These are phyloP conservation scores for Hibiscus syriacus DNA, from an alignment of 345 rosid genomes.

Conservation along the genomic window DNA sequence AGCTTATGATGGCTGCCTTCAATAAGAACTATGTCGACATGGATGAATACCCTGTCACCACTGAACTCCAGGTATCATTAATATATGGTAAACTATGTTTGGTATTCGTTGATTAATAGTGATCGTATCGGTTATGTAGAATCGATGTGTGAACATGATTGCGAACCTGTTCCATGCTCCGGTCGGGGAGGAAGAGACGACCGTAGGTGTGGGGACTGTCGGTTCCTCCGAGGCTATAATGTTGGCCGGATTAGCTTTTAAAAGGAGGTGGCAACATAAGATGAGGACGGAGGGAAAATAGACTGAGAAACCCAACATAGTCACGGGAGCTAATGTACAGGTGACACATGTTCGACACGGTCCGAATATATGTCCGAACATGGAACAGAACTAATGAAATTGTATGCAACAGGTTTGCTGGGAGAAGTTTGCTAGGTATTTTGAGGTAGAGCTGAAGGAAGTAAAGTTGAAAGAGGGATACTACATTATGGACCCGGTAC, in stretches of 20 bases:
- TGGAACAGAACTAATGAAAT: background rate
- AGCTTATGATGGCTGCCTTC: conserved; percentile 58
- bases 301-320: conserved; percentile 64
- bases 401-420: conserved; percentile 49
- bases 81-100: no score
- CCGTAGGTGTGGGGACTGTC: conserved; percentile 66
- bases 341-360: conserved; percentile 13
- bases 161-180: conserved; percentile 70
- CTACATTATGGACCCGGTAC: conserved; percentile 56
- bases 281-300: conserved; percentile 41
- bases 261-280: conserved; percentile 64
- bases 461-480: conserved; percentile 64
- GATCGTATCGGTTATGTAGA: conserved; percentile 26
- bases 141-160: conserved; percentile 79
- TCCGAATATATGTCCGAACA: no score
- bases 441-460: conserved; percentile 76
- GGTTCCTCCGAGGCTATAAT: conserved; percentile 79
- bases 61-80: conserved; percentile 56
- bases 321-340: conserved; percentile 81
- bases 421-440: conserved; percentile 84
- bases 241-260: conserved; percentile 80
- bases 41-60: conserved; percentile 81
- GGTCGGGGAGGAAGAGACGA: conserved; percentile 49
- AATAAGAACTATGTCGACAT: conserved; percentile 78
- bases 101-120: background rate